A percentile compares a stretch with the other conserved stretches of the same genome.
Conservation (phyloP, 2,329 filamentous ascomycete species). For the Orbilia javanica region DNA sequence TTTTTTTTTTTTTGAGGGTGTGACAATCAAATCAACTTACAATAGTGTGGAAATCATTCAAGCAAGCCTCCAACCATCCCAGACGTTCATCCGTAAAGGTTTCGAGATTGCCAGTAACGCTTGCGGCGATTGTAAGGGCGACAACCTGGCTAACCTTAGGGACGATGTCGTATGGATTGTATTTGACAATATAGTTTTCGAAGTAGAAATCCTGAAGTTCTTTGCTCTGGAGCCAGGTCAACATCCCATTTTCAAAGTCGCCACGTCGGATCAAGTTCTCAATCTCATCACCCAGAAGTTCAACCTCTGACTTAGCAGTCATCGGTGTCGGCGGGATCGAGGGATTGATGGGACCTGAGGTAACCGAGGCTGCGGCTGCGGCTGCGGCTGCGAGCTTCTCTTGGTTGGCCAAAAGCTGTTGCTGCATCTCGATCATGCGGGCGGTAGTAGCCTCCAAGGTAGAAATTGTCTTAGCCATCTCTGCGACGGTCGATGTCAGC, state of each 20-base stretch:
- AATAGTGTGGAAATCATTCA: conserved; percentile 62
- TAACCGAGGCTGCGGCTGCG: conserved; percentile 60
- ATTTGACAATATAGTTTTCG: conserved; percentile 70
- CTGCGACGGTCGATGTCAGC: conserved; percentile 75
- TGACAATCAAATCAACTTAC: conserved; percentile 61
- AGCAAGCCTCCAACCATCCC: conserved; percentile 61
- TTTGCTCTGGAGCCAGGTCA: conserved; percentile 73
- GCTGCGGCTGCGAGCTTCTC: conserved; percentile 60
- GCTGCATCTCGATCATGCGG: conserved; percentile 75
- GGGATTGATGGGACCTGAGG: conserved; percentile 63
- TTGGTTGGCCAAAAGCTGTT: conserved; percentile 70
- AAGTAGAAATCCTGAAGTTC: conserved; percentile 75
- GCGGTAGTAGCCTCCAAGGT: conserved; percentile 77
- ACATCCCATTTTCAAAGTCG: conserved; percentile 71
- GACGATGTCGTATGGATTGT: conserved; percentile 69
- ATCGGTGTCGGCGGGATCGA: conserved; percentile 65
- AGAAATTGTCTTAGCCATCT: conserved; percentile 77
- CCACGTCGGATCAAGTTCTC: conserved; percentile 74
- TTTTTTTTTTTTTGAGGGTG: too few relatives aligned
- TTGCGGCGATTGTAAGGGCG: conserved; percentile 75
- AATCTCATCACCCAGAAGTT: conserved; percentile 72
- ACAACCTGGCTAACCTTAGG: conserved; percentile 73
- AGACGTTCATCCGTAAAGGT: conserved; percentile 62
- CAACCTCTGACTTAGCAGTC: conserved; percentile 61
- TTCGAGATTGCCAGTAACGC: conserved; percentile 73